Conservation (phyloP, 306 rosid species). For the Quillaja saponaria region DNA sequence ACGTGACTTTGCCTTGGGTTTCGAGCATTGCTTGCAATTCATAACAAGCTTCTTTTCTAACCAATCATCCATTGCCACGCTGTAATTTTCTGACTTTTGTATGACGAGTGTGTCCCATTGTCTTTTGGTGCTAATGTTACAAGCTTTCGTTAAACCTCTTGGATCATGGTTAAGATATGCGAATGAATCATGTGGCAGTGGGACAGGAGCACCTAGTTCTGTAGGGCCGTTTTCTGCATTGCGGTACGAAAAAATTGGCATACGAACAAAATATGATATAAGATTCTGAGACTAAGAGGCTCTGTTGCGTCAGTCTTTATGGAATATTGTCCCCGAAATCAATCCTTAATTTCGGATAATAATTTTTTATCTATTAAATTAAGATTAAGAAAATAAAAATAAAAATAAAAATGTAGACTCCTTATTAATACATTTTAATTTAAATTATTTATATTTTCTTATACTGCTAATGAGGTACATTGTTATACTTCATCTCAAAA, state of each 20-base stretch:
- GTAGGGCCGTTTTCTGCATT: slow-evolving; percentile 5
- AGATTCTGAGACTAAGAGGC: neutral
- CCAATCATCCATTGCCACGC: slow-evolving; percentile 35
- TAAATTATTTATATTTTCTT: no score
- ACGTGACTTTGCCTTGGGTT: slow-evolving; percentile 53
- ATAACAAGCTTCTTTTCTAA: neutral
- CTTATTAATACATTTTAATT: no score
- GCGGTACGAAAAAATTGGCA: slow-evolving; percentile 34
- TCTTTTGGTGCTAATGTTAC: no score
- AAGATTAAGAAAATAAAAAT: no score
- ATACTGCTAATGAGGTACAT: no score
- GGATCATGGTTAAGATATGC: slow-evolving; percentile 1
- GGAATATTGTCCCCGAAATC: slow-evolving; percentile 31
- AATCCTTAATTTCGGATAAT: slow-evolving; percentile 33
- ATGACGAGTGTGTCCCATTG: neutral
- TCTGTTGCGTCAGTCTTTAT: slow-evolving; percentile 37
- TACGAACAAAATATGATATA: slow-evolving; percentile 32
- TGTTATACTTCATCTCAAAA: no score
- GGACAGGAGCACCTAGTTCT: neutral
- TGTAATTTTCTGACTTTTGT: slow-evolving; percentile 20
- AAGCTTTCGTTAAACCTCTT: neutral
- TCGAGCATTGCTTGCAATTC: slow-evolving; percentile 15
- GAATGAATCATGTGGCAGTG: slow-evolving; percentile 38
- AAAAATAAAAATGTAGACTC: no score
- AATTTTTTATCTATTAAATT: no score